Evolutionary conservation across 2,329 filamentous ascomycete genomes (phyloP).

Genomic region (Fusarium acutatum): DNA sequence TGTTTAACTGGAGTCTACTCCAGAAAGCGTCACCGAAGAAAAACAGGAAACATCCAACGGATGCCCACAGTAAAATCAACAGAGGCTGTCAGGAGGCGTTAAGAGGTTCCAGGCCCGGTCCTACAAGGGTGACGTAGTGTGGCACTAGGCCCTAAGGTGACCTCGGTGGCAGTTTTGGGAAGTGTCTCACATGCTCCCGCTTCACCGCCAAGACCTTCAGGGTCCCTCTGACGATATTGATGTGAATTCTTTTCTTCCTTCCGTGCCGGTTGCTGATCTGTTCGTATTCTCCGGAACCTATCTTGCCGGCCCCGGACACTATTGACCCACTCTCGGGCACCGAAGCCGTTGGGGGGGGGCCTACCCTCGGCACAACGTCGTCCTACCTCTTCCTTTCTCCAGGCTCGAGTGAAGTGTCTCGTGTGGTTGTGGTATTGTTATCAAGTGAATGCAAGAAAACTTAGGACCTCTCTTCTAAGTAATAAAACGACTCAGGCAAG

Average conservation of each 20-base stretch:
- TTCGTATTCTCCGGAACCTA: background rate
- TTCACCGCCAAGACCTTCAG: conserved; percentile 34
- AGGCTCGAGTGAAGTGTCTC: background rate
- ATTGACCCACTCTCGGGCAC: conserved; percentile 30
- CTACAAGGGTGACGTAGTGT: conserved; percentile 38
- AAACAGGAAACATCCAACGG: conserved; percentile 10
- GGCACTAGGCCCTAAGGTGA: conserved; percentile 21
- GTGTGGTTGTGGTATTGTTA: background rate
- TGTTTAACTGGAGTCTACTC: background rate
- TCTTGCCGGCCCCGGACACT: conserved; percentile 1
- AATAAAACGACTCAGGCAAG: background rate
- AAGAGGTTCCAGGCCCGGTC: conserved; percentile 15
- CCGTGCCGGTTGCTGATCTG: conserved; percentile 4
- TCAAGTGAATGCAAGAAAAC: background rate
- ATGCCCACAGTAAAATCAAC: background rate
- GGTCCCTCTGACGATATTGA: conserved; percentile 10
- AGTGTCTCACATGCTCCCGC: conserved; percentile 37
- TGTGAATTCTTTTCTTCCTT: background rate
- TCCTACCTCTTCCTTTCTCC: background rate
- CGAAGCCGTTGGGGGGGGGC: conserved; percentile 12
- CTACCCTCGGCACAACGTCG: conserved; percentile 16
- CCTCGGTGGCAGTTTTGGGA: conserved; percentile 38
- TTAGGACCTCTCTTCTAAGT: background rate
- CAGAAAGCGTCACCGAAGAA: conserved; percentile 25
- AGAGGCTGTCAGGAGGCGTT: background rate